These are phyloP conservation scores for Kuraishia cidri DNA, from an alignment of 805 yeast species.

Conservation along the genomic window DNA sequence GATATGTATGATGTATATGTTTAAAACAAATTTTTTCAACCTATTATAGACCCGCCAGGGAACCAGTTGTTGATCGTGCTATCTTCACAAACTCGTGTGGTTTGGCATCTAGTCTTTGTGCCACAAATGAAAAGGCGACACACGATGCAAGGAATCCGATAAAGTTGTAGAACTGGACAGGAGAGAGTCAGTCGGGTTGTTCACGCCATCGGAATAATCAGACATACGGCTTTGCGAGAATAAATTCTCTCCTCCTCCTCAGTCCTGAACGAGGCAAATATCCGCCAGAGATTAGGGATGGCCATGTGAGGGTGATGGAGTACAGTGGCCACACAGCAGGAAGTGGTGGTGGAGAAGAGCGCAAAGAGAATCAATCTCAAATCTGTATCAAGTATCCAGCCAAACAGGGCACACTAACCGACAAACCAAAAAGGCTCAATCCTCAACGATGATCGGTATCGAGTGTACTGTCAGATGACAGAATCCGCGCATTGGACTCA, in stretches of 20 bases:
- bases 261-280: constrained; percentile 74
- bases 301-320: too few species aligned
- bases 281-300: constrained; percentile 66
- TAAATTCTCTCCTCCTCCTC: constrained; percentile 78
- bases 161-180: constrained; percentile 49
- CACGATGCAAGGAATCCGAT: constrained; percentile 78
- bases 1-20: not conserved
- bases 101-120: constrained; percentile 35
- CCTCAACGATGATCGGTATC: constrained; percentile 28
- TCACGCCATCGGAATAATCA: not conserved
- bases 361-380: too few species aligned
- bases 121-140: constrained; percentile 71
- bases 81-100: not conserved
- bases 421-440: not conserved
- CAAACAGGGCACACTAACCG: too few species aligned
- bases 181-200: not conserved
- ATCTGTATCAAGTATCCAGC: too few species aligned
- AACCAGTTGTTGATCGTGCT: too few species aligned
- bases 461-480: constrained; percentile 18
- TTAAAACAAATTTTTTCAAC: not conserved
- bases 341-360: too few species aligned
- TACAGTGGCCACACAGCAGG: too few species aligned
- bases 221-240: constrained; percentile 59
- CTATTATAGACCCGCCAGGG: too few species aligned
- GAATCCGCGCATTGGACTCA: constrained; percentile 30